Percentiles rank a stretch among this genome's conserved stretches.
phyloP scores from a whole-genome alignment of 1,284 basidiomycete species.

The Trichosporon faecale region DNA sequence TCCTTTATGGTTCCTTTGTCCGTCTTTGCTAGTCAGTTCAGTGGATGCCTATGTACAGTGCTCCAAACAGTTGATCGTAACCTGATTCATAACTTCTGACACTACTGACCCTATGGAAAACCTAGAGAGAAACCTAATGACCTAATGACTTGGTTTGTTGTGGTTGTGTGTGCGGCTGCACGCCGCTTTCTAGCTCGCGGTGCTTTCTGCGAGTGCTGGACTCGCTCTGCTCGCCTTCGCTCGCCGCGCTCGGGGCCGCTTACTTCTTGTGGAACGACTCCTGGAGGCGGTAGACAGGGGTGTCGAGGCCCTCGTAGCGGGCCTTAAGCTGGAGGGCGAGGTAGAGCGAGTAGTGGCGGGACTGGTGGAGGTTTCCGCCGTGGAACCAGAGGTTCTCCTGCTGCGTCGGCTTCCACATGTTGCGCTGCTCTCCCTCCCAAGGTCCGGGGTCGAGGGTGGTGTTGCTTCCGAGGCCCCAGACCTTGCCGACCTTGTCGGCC shows the following conservation, averaged over 20 bases:
- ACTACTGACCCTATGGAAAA: neutral
- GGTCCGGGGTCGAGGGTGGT: conserved; percentile 23
- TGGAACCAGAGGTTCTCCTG: conserved; percentile 22
- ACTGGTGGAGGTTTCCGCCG: conserved; percentile 25
- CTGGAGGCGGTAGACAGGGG: conserved; percentile 23
- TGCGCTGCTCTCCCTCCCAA: conserved; percentile 26
- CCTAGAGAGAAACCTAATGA: neutral
- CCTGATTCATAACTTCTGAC: neutral
- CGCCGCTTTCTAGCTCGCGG: neutral
- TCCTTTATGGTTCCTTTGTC: too few species aligned
- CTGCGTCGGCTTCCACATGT: conserved; percentile 26
- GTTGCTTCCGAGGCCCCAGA: conserved; percentile 24
- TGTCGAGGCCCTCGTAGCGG: conserved; percentile 24
- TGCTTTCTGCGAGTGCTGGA: too few species aligned
- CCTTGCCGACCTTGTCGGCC: conserved; percentile 23
- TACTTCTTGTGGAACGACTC: conserved; percentile 21
- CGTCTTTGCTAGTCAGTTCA: too few species aligned
- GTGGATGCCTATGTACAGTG: too few species aligned
- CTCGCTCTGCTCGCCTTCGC: too few species aligned
- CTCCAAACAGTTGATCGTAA: neutral
- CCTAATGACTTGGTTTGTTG: neutral
- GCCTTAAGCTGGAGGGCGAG: conserved; percentile 27
- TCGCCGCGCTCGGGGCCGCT: too few species aligned
- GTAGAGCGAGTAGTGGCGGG: conserved; percentile 25
- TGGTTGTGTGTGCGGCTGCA: neutral